Percentiles rank a stretch among this genome's conserved stretches.
Conservation (phyloP, 352 stramenopile genomes). For the Pythium guiyangense region DNA sequence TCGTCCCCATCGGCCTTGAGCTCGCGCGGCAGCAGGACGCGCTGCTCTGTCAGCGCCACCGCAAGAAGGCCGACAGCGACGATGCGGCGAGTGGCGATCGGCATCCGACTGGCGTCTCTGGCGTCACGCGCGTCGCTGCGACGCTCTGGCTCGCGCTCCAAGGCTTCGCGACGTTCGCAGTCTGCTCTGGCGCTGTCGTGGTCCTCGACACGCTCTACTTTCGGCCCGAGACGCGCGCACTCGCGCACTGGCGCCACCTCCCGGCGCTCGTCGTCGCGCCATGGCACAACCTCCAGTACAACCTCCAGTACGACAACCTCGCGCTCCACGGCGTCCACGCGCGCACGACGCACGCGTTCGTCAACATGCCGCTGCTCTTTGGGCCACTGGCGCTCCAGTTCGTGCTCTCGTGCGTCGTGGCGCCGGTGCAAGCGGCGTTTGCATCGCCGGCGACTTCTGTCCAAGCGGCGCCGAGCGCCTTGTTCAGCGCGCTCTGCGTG, state of each 20-base stretch:
- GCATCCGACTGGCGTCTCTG: background rate
- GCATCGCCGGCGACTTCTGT: slow-evolving; percentile 81
- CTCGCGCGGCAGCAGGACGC: slow-evolving; percentile 54
- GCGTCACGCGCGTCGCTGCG: slow-evolving; percentile 19
- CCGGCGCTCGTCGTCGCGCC: slow-evolving; percentile 43
- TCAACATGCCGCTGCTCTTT: slow-evolving; percentile 94
- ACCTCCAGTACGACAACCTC: slow-evolving; percentile 88
- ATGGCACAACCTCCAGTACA: slow-evolving; percentile 91
- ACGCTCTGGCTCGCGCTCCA: slow-evolving; percentile 28
- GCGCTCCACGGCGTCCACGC: slow-evolving; percentile 90
- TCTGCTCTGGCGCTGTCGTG: slow-evolving; percentile 27
- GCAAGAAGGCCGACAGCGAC: slow-evolving; percentile 23
- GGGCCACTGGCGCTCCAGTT: slow-evolving; percentile 75
- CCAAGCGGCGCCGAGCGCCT: too few species aligned
- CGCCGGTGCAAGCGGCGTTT: slow-evolving; percentile 90
- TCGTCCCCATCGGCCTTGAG: slow-evolving; percentile 64
- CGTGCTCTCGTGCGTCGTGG: slow-evolving; percentile 42
- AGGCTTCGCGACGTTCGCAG: slow-evolving; percentile 42
- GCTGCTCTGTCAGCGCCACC: slow-evolving; percentile 16
- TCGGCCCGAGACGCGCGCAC: too few species aligned
- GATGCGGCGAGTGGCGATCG: too few species aligned
- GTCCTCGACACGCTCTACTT: too few species aligned
- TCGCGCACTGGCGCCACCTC: slow-evolving; percentile 8
- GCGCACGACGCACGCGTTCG: slow-evolving; percentile 74
- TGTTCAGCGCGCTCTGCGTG: slow-evolving; percentile 8